A percentile compares a stretch with the other conserved stretches of the same genome.
These are phyloP conservation scores for Leishmania tropica DNA, from an alignment of 208 protist species.

Conservation along the genomic window DNA sequence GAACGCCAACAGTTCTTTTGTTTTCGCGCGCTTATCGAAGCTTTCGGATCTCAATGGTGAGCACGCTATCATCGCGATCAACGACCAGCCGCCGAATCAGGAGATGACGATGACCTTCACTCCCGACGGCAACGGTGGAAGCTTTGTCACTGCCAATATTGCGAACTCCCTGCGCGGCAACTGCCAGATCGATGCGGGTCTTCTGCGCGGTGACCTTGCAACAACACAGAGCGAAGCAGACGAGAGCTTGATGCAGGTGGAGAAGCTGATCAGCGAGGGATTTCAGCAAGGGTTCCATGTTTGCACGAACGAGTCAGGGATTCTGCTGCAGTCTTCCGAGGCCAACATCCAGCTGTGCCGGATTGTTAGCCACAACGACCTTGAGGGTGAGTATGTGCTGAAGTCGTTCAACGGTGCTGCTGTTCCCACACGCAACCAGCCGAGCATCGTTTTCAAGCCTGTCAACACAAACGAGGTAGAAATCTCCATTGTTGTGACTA, in stretches of 20 bases:
- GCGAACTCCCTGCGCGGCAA: constrained; percentile 63
- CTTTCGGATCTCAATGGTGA: constrained; percentile 57
- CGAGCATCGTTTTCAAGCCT: constrained; percentile 40
- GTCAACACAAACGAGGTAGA: constrained; percentile 32
- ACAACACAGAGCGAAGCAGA: constrained; percentile 46
- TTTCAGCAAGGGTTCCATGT: constrained; percentile 49
- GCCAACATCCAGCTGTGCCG: constrained; percentile 50
- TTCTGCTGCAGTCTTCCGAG: constrained; percentile 39
- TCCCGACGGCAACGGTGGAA: constrained; percentile 40
- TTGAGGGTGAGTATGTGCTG: constrained; percentile 65
- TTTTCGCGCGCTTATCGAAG: constrained; percentile 40
- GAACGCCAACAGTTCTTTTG: constrained; percentile 45
- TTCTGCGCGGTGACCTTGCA: constrained; percentile 52
- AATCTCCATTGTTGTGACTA: constrained; percentile 47
- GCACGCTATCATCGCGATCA: constrained; percentile 58
- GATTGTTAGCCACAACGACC: constrained; percentile 37
- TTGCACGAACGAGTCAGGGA: constrained; percentile 34
- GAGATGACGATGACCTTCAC: constrained; percentile 50
- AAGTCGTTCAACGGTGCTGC: constrained; percentile 49
- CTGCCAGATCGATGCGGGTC: constrained; percentile 44
- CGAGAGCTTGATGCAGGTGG: constrained; percentile 31
- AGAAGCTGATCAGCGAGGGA: constrained; percentile 47
- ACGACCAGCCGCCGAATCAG: constrained; percentile 48
- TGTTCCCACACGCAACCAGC: constrained; percentile 41
- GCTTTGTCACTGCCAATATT: constrained; percentile 54